Evolutionary conservation across 1,284 basidiomycete species (phyloP), one percentile per base, ranked within the genome.

Genomic region (Trichosporon coremiiforme): DNA sequence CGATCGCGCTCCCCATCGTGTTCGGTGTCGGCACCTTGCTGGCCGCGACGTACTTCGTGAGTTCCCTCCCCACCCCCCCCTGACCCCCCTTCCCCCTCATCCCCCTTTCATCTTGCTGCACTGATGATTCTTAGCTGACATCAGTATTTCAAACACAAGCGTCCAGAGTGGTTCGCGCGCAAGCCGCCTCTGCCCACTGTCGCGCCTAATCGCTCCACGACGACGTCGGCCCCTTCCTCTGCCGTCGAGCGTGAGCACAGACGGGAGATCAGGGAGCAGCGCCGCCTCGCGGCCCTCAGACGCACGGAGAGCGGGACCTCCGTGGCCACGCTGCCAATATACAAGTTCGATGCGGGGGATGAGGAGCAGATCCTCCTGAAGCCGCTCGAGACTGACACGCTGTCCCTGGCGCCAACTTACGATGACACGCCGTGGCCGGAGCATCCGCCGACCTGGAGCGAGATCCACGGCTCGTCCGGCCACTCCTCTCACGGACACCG

Each of bases 281-380:
- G 57, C 15, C 57, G 57, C 8, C 57, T 60, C 1, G 57, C 57
- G 4, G 57, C 57, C 15, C 31, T 60, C 12, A 31, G 57, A 3
- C 57, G 57, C 29, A 60, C 57, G 1, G 57, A 60, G 15, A 17
- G 13, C 13, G 57, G 57, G 17, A 13, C 29, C 4, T n/a, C 15
- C 29, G 57, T 60, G 8, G 31, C 57, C 15, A 60, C 57, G 17
- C 29, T 60, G 13, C 57, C 57, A 6, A 7, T 17, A 17, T 60
- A 60, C 31, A 60, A 60, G 31, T 4, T 17, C 15, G 31, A 33
- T 6, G 29, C 57, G 3, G 57, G 4, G 15, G 57, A 60, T 17
- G 57, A 60, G 31, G 57, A 60, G 57, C 57, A 60, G 57, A 60
- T 60, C 31, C 57, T 60, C 17, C 57, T 60, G 29, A 60, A 60